Base-by-base conservation (phyloP, 1,284 basidiomycete genomes). In the Agaricales sp. region DNA sequence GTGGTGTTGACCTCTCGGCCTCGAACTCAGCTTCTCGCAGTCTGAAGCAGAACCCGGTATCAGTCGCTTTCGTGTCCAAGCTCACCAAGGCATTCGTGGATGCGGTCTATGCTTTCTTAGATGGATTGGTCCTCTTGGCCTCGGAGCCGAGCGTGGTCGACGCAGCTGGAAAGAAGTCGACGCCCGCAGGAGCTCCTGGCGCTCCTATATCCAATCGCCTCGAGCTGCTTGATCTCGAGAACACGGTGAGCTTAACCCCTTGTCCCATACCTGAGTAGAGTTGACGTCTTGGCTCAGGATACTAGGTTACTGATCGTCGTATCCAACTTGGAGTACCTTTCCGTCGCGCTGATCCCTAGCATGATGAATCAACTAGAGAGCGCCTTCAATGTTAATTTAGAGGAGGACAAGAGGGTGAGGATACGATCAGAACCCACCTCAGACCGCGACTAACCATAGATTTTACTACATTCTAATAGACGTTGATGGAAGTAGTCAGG, bases 81-180 rank as follows among this genome's bases (percentile, higher is more conserved):
- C 87, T 98, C 59, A 86, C 83, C 19, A 87, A 85, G 54, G 80
- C 87, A 0, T 97, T 97, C 65, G 65, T 97, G 45, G 93, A 98
- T 60, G 80, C 85, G 1, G 61, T 96, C 23, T 93, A 95, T 63
- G 83, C 86, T 20, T 85, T 96, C 56, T 70, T 98, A 44, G 92
- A 98, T 57, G 95, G 95, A 0, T 70, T 98, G 45, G 80, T 94
- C 20, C 77, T 82, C 49, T 73, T 97, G 12, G 90, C 92, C 4
- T 87, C 88, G 41, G 77, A 85, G 49, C 81, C 85, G 55, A 74
- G 72, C n/a, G 73, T 75, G n/a, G 64, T 74, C 41, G 20, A 43
- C 14, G 61, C 64, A 4, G 62, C 59, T 2, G 74, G 67, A n/a
- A 64, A 68, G 53, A 60, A 65, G 45, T 64, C 64, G 26, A 47